Conservation (phyloP, 75 land plant genomes). For the Cryptomeria japonica region DNA sequence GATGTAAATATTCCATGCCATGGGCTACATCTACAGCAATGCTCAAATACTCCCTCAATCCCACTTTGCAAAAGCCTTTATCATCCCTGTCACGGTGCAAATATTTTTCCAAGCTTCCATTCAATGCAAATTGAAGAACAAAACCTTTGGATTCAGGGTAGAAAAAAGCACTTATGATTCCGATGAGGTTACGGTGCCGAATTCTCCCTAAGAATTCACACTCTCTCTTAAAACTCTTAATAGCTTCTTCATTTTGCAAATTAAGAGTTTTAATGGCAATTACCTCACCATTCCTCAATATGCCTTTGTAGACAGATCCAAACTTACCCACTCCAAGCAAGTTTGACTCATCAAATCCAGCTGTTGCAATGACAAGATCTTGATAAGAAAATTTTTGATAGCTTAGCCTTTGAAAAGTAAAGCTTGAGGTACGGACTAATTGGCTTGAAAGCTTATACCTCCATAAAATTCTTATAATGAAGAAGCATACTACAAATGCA, state of each 20-base stretch:
- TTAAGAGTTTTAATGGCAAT: slow-evolving; percentile 34
- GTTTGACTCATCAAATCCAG: slow-evolving; percentile 17
- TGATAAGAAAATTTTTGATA: slow-evolving; percentile 22
- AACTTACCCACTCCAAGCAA: slow-evolving; percentile 32
- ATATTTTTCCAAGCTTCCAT: slow-evolving; percentile 16
- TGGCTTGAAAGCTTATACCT: neutral
- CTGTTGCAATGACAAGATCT: slow-evolving; percentile 36
- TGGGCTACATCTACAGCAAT: no score
- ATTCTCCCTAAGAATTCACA: no score
- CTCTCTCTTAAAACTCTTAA: no score
- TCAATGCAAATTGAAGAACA: slow-evolving; percentile 10
- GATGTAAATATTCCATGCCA: no score
- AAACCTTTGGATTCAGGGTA: no score
- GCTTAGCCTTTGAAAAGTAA: neutral
- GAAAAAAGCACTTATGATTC: no score
- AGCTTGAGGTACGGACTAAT: neutral
- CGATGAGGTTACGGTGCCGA: no score
- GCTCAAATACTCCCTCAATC: slow-evolving; percentile 9
- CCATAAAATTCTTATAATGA: slow-evolving; percentile 13
- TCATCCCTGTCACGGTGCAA: slow-evolving; percentile 4
- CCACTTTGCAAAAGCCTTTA: no score
- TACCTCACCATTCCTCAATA: neutral
- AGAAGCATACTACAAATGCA: neutral
- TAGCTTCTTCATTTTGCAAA: slow-evolving; percentile 1
- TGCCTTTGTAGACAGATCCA: slow-evolving; percentile 25